Evolutionary conservation across 257 asterid genomes (phyloP), one percentile per base, ranked within the genome.

Genomic region (Paraleonurus japonicus): DNA sequence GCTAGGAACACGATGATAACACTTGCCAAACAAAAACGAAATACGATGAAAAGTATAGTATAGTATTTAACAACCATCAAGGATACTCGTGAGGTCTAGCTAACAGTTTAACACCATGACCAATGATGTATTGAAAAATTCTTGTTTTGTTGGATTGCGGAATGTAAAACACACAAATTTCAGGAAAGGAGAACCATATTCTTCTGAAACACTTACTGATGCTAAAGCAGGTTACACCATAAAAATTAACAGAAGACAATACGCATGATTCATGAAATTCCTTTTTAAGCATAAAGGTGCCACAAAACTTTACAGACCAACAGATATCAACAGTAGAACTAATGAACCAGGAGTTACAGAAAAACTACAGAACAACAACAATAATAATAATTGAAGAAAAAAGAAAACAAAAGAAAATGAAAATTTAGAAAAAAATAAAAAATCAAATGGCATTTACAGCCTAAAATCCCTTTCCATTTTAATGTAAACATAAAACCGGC

Each of bases 331-430:
- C 71, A 66, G 61, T 13, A 50, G 35, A 75, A 24, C 59, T 3
- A 57, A 66, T 35, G 41, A 37, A 64, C 71, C 75, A 59, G 58
- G 63, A 70, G 24, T 19, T 47, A 19, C 20, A 13, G 28, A 27
- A 26, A 35, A 53, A 51, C 0, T 0, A 48, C 11, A 47, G 20
- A 48, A 16, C 16, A 41, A 41, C n/a, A 48, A 16, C 16, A 47
- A 17, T 51, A 17, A 51, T 17, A 51, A 45, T 7, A 50, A 53
- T 53, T 53, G 27, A 53, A 19, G 15, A 22, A 22, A 45, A 53
- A 17, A 19, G 20, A 13, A 47, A 65, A 7, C 0, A 30, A 27
- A 20, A 47, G 11, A 5, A 10, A 22, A 11, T 0, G 13, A 6
- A n/a, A 51, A 61, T 7, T n/a, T n/a, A n/a, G 33, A 19, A 61